Percentiles rank a stretch among this genome's conserved stretches.
These are phyloP conservation scores for Saccharomyces hybrid DNA, from an alignment of 1,139 yeast genomes.

Conservation along the genomic window DNA sequence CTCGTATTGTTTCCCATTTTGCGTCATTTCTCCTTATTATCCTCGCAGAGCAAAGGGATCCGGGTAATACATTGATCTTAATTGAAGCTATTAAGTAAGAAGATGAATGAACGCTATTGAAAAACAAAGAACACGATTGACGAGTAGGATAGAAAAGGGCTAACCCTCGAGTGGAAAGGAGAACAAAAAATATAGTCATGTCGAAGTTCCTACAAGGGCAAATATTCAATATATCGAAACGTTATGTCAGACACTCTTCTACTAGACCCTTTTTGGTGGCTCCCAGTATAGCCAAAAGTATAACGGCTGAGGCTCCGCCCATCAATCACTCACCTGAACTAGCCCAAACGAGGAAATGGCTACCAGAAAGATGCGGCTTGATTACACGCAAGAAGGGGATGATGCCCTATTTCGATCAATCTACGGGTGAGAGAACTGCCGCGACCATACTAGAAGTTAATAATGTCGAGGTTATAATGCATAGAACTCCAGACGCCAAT, in stretches of 20 bases:
- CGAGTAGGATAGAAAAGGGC: background rate
- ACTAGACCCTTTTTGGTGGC: constrained; percentile 16
- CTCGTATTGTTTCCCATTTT: background rate
- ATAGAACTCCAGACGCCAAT: constrained; percentile 57
- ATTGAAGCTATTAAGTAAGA: no score
- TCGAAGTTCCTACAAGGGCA: background rate
- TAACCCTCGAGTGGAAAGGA: background rate
- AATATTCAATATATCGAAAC: background rate
- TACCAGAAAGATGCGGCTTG: constrained; percentile 74
- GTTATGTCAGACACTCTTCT: constrained; percentile 3
- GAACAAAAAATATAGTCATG: background rate
- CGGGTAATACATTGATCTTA: background rate
- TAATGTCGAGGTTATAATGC: constrained; percentile 75
- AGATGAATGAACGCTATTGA: background rate
- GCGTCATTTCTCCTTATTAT: background rate
- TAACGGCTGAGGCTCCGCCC: constrained; percentile 31
- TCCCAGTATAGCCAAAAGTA: constrained; percentile 17
- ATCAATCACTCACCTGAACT: constrained; percentile 50
- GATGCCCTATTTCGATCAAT: constrained; percentile 72
- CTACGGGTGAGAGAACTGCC: constrained; percentile 60
- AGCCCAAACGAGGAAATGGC: constrained; percentile 56
- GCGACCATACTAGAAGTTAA: constrained; percentile 85
- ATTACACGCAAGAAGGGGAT: constrained; percentile 82
- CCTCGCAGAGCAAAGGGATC: background rate
- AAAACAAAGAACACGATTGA: background rate